Evolutionary conservation across 345 rosid species (phyloP).

Genomic region (Salix purpurea): DNA sequence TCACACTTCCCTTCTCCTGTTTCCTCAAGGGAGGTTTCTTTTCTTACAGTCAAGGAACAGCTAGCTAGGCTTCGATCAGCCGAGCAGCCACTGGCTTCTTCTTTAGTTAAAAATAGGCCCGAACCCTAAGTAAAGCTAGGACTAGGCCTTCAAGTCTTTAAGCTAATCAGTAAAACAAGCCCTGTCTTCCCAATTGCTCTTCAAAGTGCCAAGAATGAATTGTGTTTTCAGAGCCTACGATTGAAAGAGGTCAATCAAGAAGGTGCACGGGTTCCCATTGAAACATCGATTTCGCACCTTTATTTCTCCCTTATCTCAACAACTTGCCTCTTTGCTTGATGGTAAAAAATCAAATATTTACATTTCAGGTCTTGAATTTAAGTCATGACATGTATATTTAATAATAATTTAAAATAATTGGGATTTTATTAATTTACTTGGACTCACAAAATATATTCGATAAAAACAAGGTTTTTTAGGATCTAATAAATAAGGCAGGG

Average conservation of each 20-base stretch:
- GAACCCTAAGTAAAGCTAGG: background rate
- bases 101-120: slow-evolving; percentile 5
- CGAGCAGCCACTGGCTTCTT: slow-evolving; percentile 10
- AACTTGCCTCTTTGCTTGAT: too few relatives aligned
- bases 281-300: background rate
- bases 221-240: background rate
- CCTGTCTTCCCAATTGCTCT: background rate
- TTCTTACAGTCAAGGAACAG: slow-evolving; percentile 9
- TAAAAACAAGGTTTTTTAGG: too few relatives aligned
- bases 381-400: rapidly evolving
- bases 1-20: slow-evolving; percentile 23
- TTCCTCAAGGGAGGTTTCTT: slow-evolving; percentile 34
- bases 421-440: too few relatives aligned
- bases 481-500: too few relatives aligned
- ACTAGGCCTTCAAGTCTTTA: background rate
- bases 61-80: background rate
- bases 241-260: background rate
- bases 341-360: too few relatives aligned
- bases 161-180: background rate
- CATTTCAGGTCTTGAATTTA: rapidly evolving
- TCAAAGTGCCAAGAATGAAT: background rate
- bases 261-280: background rate
- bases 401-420: too few relatives aligned
- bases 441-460: too few relatives aligned
- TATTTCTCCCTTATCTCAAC: background rate